Percentiles rank a stretch among this genome's conserved stretches.
These are phyloP conservation scores for Meyerozyma sp. DNA, from an alignment of 1,139 yeast genomes.

Conservation along the genomic window DNA sequence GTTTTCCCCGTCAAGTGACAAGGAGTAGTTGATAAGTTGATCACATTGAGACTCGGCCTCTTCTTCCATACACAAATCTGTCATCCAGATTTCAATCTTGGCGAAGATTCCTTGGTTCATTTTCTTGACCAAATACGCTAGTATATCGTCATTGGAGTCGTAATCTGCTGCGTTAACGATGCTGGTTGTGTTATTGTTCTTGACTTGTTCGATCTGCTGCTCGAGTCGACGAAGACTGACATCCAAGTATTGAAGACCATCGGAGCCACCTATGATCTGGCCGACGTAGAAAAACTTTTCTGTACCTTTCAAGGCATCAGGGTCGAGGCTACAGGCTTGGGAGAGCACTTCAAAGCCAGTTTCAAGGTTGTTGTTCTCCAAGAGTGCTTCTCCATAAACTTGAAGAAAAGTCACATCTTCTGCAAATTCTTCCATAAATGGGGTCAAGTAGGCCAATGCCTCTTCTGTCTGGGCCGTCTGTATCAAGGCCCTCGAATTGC, in stretches of 20 bases:
- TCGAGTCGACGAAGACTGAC: conserved; percentile 56
- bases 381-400: conserved; percentile 64
- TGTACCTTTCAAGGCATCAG: conserved; percentile 54
- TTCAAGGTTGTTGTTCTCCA: conserved; percentile 77
- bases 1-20: conserved; percentile 52
- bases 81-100: conserved; percentile 97
- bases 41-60: conserved; percentile 84
- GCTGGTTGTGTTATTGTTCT: conserved; percentile 22
- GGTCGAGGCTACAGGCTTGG: conserved; percentile 67
- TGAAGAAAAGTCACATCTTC: conserved; percentile 30
- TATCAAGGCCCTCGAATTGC: conserved; percentile 24
- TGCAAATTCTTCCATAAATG: conserved; percentile 22
- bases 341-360: conserved; percentile 63
- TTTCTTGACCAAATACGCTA: conserved; percentile 43
- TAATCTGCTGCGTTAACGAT: conserved; percentile 19
- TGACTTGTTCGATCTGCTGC: conserved; percentile 28
- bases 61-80: conserved; percentile 92
- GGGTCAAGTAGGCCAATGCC: conserved; percentile 32
- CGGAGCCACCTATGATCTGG: conserved; percentile 79
- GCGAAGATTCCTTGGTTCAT: conserved; percentile 76
- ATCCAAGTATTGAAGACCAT: conserved; percentile 64
- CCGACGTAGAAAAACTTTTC: conserved; percentile 90
- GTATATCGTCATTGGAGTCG: conserved; percentile 20
- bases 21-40: conserved; percentile 58
- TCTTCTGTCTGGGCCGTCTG: conserved; percentile 37